phyloP scores from a whole-genome alignment of 139 green algal species.

The Picochlorum sp. region DNA sequence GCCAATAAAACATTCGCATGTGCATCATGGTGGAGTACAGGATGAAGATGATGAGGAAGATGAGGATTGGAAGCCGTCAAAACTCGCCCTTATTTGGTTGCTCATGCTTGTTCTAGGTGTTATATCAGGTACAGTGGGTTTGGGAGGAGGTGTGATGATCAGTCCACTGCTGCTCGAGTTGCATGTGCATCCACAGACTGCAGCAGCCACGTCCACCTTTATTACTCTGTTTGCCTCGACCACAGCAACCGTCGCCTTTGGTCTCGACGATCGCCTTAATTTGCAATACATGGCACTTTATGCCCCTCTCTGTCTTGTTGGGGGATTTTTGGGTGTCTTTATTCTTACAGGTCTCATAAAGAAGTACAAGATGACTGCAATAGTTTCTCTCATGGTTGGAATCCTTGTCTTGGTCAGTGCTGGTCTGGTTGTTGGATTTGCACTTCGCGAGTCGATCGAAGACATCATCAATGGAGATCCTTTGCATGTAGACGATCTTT shows the following conservation, averaged over 20 bases:
- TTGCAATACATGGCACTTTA: conserved; percentile 8
- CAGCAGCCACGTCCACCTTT: conserved; percentile 10
- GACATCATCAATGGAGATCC: conserved; percentile 2
- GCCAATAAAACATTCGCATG: neutral
- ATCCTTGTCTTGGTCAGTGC: conserved; percentile 5
- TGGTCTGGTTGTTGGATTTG: conserved; percentile 6
- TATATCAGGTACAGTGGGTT: conserved; percentile 6
- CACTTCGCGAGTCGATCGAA: neutral
- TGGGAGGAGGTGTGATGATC: conserved; percentile 13
- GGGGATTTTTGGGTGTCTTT: conserved; percentile 10
- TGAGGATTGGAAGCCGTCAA: neutral
- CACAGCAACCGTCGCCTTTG: conserved; percentile 5
- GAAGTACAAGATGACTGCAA: neutral
- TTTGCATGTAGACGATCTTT: neutral
- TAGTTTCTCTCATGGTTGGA: conserved; percentile 6
- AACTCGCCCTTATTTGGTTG: neutral
- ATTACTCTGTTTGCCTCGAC: conserved; percentile 9
- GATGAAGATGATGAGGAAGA: neutral
- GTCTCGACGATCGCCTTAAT: conserved; percentile 6
- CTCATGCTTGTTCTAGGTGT: conserved; percentile 3
- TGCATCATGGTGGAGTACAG: neutral
- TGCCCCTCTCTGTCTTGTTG: conserved; percentile 4
- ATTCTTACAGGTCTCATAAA: conserved; percentile 3
- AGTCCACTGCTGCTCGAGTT: conserved; percentile 5
- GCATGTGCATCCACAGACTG: neutral